These are phyloP conservation scores for Ceratocystis colombiana DNA, from an alignment of 2,329 filamentous ascomycete species.

Conservation along the genomic window DNA sequence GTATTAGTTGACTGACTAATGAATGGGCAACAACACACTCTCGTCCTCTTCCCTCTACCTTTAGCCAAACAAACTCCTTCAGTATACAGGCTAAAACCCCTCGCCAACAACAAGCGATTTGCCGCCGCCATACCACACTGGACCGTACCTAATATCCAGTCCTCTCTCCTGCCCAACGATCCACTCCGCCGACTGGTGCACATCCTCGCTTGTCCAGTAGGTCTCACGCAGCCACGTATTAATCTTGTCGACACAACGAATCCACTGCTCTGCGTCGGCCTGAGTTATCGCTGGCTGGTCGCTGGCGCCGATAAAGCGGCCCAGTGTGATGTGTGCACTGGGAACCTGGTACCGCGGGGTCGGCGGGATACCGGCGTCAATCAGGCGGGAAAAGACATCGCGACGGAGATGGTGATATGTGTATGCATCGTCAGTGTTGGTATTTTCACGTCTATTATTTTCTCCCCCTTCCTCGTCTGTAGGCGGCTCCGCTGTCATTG, in stretches of 20 bases:
- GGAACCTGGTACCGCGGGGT: conserved; percentile 66
- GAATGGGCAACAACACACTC: conserved; percentile 16
- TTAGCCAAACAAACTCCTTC: not conserved
- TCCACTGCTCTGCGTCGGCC: conserved; percentile 56
- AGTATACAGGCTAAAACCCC: conserved; percentile 41
- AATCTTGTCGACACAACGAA: conserved; percentile 61
- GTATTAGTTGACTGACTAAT: not conserved
- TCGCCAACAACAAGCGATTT: conserved; percentile 55
- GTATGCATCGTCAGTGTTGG: conserved; percentile 49
- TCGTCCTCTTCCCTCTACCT: not conserved
- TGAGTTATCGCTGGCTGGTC: conserved; percentile 29
- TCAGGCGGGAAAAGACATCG: conserved; percentile 58
- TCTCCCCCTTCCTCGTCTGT: not conserved
- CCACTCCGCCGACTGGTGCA: conserved; percentile 67
- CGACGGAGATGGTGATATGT: conserved; percentile 85
- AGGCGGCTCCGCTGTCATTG: conserved; percentile 16
- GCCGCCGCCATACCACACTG: conserved; percentile 80
- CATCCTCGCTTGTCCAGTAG: conserved; percentile 41
- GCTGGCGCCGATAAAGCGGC: conserved; percentile 53
- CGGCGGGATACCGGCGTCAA: conserved; percentile 55
- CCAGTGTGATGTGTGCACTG: conserved; percentile 81
- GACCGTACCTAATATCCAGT: conserved; percentile 62
- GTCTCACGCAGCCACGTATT: conserved; percentile 56
- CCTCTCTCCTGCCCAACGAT: conserved; percentile 77
- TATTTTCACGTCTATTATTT: no score